These are phyloP conservation scores for Balakata baccata DNA, from an alignment of 345 rosid genomes.

Conservation along the genomic window DNA sequence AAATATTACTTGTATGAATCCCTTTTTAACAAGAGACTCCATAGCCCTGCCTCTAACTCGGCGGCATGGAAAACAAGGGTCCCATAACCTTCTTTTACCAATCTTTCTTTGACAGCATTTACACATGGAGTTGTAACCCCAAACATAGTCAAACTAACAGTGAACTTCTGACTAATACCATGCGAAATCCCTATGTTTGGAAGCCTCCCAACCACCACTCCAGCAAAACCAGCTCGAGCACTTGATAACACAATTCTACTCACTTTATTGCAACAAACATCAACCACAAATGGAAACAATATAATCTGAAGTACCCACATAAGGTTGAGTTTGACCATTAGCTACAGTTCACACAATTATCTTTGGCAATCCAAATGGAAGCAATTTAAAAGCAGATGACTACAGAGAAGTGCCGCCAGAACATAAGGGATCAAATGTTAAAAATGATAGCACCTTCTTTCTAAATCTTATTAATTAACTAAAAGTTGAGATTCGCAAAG, in stretches of 20 bases:
- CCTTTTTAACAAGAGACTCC: slow-evolving; percentile 79
- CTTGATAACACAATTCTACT: slow-evolving; percentile 73
- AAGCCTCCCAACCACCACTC: slow-evolving; percentile 76
- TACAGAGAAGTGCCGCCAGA: slow-evolving; percentile 84
- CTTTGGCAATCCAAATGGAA: slow-evolving; percentile 77
- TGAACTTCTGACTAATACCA: slow-evolving; percentile 25
- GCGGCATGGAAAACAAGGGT: slow-evolving; percentile 90
- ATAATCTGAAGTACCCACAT: slow-evolving; percentile 82
- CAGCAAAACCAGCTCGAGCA: slow-evolving; percentile 84
- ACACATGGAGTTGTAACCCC: slow-evolving; percentile 92
- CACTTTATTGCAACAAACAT: slow-evolving; percentile 86
- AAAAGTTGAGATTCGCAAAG: background rate
- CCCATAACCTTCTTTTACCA: slow-evolving; percentile 70
- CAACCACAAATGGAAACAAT: slow-evolving; percentile 78
- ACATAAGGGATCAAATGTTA: no score
- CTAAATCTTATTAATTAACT: background rate
- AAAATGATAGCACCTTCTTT: background rate
- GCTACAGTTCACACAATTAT: slow-evolving; percentile 86
- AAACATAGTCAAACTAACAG: slow-evolving; percentile 90
- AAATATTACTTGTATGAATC: slow-evolving; percentile 66
- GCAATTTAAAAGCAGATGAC: slow-evolving; percentile 66
- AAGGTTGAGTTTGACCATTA: slow-evolving; percentile 74
- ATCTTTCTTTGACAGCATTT: slow-evolving; percentile 57
- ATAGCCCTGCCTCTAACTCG: slow-evolving; percentile 90
- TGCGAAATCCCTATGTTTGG: slow-evolving; percentile 16